phyloP scores from a whole-genome alignment of 106 monocot genomes.

The Apostasia ramifera region DNA sequence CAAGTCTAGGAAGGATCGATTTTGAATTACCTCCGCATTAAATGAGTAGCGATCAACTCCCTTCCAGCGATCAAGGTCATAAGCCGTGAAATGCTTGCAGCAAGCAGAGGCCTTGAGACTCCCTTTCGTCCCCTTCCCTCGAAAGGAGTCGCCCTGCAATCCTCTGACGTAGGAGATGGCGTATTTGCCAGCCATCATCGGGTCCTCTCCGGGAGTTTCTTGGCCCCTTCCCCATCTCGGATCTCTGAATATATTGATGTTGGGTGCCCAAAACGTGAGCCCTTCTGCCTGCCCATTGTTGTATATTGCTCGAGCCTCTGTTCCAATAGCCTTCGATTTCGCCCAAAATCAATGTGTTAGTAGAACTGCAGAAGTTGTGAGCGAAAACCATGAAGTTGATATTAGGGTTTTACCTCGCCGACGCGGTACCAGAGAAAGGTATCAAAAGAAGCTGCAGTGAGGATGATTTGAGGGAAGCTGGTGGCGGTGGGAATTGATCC shows the following conservation, averaged over 20 bases:
- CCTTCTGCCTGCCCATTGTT: slow-evolving; percentile 75
- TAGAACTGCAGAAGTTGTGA: too few relatives aligned
- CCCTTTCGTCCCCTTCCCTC: slow-evolving; percentile 12
- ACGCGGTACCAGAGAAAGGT: slow-evolving; percentile 76
- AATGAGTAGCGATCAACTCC: slow-evolving; percentile 43
- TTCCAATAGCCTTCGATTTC: slow-evolving; percentile 46
- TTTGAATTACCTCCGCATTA: slow-evolving; percentile 37
- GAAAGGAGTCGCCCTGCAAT: slow-evolving; percentile 58
- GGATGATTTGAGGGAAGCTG: slow-evolving; percentile 87
- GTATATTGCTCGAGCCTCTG: slow-evolving; percentile 75
- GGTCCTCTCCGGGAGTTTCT: slow-evolving; percentile 94
- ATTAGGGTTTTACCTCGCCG: slow-evolving; percentile 40
- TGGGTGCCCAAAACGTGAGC: slow-evolving; percentile 80
- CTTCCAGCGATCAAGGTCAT: slow-evolving; percentile 75
- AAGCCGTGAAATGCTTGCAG: slow-evolving; percentile 89
- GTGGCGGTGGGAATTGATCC: slow-evolving; percentile 54
- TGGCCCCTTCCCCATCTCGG: slow-evolving; percentile 96
- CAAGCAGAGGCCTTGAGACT: slow-evolving; percentile 69
- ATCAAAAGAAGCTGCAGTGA: slow-evolving; percentile 83
- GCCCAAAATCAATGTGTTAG: neutral
- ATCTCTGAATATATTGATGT: slow-evolving; percentile 85
- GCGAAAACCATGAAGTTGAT: too few relatives aligned
- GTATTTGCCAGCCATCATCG: slow-evolving; percentile 45
- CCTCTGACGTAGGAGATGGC: slow-evolving; percentile 72
- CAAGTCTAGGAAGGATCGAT: neutral